phyloP scores from a whole-genome alignment of 805 yeast species.

The Hemisphaericaspora nanyangensis region DNA sequence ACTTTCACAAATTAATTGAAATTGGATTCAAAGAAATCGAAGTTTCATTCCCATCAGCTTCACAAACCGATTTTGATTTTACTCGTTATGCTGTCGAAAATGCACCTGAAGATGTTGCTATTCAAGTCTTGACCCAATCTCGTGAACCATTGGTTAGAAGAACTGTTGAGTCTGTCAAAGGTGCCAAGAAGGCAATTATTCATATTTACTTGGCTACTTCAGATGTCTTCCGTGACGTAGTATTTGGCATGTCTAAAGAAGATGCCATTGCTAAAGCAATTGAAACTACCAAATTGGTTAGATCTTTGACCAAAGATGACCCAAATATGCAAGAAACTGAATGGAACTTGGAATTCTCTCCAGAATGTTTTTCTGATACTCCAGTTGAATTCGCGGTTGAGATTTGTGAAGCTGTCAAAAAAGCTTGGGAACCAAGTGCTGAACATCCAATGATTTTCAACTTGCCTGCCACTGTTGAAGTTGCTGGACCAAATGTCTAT shows the following conservation, averaged over 20 bases:
- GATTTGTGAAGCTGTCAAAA: slow-evolving; percentile 75
- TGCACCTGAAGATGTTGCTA: slow-evolving; percentile 70
- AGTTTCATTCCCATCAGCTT: slow-evolving; percentile 77
- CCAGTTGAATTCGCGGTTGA: slow-evolving; percentile 70
- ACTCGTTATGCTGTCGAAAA: slow-evolving; percentile 75
- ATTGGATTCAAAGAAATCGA: slow-evolving; percentile 80
- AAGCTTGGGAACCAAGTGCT: slow-evolving; percentile 74
- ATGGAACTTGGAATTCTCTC: slow-evolving; percentile 75
- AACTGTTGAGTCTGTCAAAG: slow-evolving; percentile 69
- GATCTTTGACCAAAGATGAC: slow-evolving; percentile 70
- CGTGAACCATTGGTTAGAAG: slow-evolving; percentile 70
- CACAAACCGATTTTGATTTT: slow-evolving; percentile 79
- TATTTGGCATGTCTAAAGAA: slow-evolving; percentile 65
- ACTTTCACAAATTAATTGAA: slow-evolving; percentile 67
- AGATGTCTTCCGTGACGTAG: slow-evolving; percentile 71
- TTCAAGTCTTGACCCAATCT: slow-evolving; percentile 75
- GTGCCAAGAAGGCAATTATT: slow-evolving; percentile 68
- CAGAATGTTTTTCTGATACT: slow-evolving; percentile 75
- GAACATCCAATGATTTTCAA: slow-evolving; percentile 74
- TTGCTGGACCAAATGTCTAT: slow-evolving; percentile 68
- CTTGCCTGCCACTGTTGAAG: slow-evolving; percentile 79
- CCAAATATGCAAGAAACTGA: slow-evolving; percentile 58
- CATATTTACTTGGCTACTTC: slow-evolving; percentile 77
- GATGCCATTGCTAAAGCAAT: slow-evolving; percentile 68
- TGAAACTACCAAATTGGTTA: slow-evolving; percentile 64